phyloP scores from a whole-genome alignment of 495 filamentous ascomycete species.

The Staphylotrichum tortipilum region DNA sequence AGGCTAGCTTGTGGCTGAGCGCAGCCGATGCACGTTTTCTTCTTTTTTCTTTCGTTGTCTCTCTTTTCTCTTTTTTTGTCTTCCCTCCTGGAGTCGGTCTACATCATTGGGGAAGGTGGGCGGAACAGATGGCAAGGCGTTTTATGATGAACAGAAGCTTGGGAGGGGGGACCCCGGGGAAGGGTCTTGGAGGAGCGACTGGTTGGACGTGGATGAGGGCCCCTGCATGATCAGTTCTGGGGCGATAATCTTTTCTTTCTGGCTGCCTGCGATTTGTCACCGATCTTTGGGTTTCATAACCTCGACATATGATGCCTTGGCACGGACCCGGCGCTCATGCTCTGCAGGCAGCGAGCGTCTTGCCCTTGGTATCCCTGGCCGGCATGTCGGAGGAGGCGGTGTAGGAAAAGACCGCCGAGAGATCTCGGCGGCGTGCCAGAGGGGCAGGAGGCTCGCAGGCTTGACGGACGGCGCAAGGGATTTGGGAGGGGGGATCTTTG shows the following conservation, averaged over 20 bases:
- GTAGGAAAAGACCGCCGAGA: neutral
- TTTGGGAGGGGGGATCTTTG: neutral
- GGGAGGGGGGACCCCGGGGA: neutral
- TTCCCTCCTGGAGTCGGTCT: conserved; percentile 2
- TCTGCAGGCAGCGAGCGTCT: neutral
- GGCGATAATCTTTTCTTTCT: conserved; percentile 5
- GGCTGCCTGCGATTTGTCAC: conserved; percentile 5
- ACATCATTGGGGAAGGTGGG: neutral
- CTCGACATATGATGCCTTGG: conserved; percentile 2
- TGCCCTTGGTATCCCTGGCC: neutral
- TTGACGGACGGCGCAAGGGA: neutral
- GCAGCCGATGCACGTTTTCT: neutral
- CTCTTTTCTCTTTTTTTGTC: conserved; percentile 1
- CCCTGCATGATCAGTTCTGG: neutral
- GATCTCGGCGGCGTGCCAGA: neutral
- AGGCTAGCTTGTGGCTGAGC: neutral
- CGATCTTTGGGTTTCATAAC: conserved; percentile 5
- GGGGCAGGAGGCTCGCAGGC: neutral
- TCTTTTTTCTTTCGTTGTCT: too few species aligned
- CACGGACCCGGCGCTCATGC: conserved; percentile 2
- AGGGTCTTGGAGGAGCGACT: neutral
- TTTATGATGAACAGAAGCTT: conserved; percentile 4
- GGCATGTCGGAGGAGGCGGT: neutral
- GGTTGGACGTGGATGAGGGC: conserved; percentile 1
- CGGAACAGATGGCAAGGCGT: conserved; percentile 4